phyloP scores from a whole-genome alignment of 1,139 yeast genomes.

The Geotrichum armillariae region DNA sequence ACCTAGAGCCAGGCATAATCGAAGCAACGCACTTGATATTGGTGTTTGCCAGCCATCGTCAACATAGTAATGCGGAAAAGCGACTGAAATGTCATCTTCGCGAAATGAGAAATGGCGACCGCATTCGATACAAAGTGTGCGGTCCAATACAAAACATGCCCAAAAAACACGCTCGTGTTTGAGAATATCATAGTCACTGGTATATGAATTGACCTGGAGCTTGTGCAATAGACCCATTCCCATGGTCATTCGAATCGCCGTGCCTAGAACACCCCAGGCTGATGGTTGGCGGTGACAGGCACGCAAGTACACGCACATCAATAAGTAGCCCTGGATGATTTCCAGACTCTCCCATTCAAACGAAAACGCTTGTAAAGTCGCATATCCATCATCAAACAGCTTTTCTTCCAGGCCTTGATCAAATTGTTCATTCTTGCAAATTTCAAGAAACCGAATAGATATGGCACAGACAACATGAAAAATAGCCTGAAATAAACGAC shows the following conservation, averaged over 20 bases:
- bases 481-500: conserved; percentile 52
- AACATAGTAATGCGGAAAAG: conserved; percentile 43
- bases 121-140: conserved; percentile 54
- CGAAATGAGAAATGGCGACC: conserved; percentile 51
- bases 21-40: conserved; percentile 44
- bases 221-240: conserved; percentile 54
- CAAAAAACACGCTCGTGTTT: conserved; percentile 59
- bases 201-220: not conserved
- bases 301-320: conserved; percentile 55
- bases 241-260: conserved; percentile 54
- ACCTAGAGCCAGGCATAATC: conserved; percentile 28
- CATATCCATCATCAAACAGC: conserved; percentile 52
- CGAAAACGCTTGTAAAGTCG: conserved; percentile 49
- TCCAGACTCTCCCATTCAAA: conserved; percentile 73
- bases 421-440: conserved; percentile 36
- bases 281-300: conserved; percentile 60
- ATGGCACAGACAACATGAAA: conserved; percentile 53
- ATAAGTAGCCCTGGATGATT: conserved; percentile 61
- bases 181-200: conserved; percentile 46
- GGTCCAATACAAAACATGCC: conserved; percentile 57
- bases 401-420: conserved; percentile 51
- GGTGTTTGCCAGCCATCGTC: conserved; percentile 57
- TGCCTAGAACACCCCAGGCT: conserved; percentile 52
- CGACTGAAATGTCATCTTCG: conserved; percentile 43
- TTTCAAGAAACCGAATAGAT: conserved; percentile 54